Evolutionary conservation across 2,329 filamentous ascomycete species (phyloP), one percentile per base, ranked within the genome.

Genomic region (Fusarium tanahbumbuense): DNA sequence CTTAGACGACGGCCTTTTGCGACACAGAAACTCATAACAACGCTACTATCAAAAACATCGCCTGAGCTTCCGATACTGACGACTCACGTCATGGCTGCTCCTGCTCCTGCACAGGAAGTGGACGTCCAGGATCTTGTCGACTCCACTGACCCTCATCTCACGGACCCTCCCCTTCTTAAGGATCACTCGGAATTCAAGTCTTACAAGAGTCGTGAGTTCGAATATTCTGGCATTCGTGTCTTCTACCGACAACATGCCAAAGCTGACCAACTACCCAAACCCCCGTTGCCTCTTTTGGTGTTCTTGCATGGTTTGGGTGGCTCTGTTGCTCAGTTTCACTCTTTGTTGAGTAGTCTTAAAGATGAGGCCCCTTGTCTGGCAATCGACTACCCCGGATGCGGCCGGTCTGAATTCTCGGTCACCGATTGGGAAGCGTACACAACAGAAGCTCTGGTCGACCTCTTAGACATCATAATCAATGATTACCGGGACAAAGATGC

Each of bases 241-340:
- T 98, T 98, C 79, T 94, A 92, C 81, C 88, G 91, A 60, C 88
- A 88, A 57, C 96, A 98, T 80, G 87, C 90, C 22, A 93, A 98
- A 76, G 89, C 91, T n/a, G 88, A 90, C 64, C 92, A 96, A 78
- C 85, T 98, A 6, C 93, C 93, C 5, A 86, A 84, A 44, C 86
- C 87, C 1, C 90, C 92, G 0, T 81, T 98, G 13, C 96, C 96
- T 2, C 82, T 99, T 12, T 83, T 98, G 6, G 94, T 98, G 45
- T 97, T 97, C 77, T 85, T 98, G 60, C 96, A 98, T 76, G 96
- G 96, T 3, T 86, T 98, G 12, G 96, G 95, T n/a, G 96, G 96
- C 50, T 97, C 93, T 1, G 87, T 94, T 25, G 91, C 93, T 13
- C 96, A 98, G 76, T 98, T 98, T 77, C 87, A 93, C 58, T 89